phyloP scores from a whole-genome alignment of 2,329 filamentous ascomycete genomes.

The Claviceps africana region DNA sequence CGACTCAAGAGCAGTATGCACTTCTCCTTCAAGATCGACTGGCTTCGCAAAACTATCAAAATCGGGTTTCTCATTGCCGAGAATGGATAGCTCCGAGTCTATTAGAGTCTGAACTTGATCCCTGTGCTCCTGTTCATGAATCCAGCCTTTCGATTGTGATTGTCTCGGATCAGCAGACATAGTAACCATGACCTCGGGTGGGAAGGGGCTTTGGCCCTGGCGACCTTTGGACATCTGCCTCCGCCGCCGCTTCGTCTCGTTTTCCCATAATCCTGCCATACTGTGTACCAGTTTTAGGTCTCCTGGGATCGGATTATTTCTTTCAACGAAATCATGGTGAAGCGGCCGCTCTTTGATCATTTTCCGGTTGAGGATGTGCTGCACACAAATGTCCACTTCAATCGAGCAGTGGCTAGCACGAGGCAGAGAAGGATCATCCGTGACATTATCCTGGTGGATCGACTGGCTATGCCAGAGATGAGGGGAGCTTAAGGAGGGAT shows the following conservation, averaged over 20 bases:
- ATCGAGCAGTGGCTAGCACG: constrained; percentile 77
- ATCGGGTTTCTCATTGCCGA: constrained; percentile 25
- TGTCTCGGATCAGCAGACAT: constrained; percentile 76
- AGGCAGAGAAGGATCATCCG: constrained; percentile 49
- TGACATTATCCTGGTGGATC: constrained; percentile 36
- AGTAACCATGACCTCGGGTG: constrained; percentile 65
- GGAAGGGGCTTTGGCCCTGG: constrained; percentile 61
- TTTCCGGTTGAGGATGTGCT: constrained; percentile 73
- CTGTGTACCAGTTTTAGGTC: constrained; percentile 81
- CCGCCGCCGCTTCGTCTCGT: constrained; percentile 71
- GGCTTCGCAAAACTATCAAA: constrained; percentile 55
- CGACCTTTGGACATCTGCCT: constrained; percentile 50
- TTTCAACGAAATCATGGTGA: constrained; percentile 79
- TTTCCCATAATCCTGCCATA: constrained; percentile 85
- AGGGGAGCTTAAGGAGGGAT: constrained; percentile 41
- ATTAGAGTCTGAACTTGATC: constrained; percentile 51
- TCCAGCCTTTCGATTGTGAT: constrained; percentile 66
- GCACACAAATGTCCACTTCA: constrained; percentile 78
- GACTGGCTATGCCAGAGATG: constrained; percentile 73
- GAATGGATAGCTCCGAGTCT: constrained; percentile 42
- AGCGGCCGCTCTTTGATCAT: constrained; percentile 63
- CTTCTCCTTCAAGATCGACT: constrained; percentile 35
- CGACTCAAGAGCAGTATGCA: constrained; percentile 71
- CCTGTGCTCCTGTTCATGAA: constrained; percentile 77
- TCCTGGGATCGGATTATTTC: constrained; percentile 43